These are phyloP conservation scores for Starmerella bombicola DNA, from an alignment of 805 yeast genomes.

Conservation along the genomic window DNA sequence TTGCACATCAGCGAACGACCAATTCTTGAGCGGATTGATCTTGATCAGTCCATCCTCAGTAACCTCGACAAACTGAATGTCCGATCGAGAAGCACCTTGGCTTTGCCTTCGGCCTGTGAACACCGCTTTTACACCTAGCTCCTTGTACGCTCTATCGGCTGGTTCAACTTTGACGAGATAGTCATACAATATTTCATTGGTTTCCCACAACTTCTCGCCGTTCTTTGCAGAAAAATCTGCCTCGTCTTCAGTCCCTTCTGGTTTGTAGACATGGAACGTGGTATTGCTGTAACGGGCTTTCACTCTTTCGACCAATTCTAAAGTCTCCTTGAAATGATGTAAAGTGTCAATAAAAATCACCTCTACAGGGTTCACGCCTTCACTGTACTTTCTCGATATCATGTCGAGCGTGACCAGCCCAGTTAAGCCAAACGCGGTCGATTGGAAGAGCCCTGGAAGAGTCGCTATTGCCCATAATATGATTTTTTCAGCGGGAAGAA, in stretches of 20 bases:
- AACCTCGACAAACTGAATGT: constrained; percentile 61
- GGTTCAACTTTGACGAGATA: constrained; percentile 88
- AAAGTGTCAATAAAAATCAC: constrained; percentile 80
- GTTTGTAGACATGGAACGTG: constrained; percentile 53
- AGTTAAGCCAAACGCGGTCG: constrained; percentile 90
- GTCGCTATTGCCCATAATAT: constrained; percentile 74
- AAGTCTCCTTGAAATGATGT: constrained; percentile 90
- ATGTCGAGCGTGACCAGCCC: constrained; percentile 83
- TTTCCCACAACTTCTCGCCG: constrained; percentile 76
- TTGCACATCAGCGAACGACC: constrained; percentile 67
- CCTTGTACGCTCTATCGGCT: constrained; percentile 66
- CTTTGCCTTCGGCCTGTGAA: constrained; percentile 83
- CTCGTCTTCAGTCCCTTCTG: constrained; percentile 44
- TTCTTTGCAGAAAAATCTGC: constrained; percentile 50
- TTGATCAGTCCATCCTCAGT: constrained; percentile 57
- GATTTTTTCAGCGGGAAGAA: constrained; percentile 54
- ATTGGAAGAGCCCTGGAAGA: constrained; percentile 71
- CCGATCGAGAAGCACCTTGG: constrained; percentile 75
- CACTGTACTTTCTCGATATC: constrained; percentile 40
- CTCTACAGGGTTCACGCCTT: constrained; percentile 41
- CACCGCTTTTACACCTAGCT: constrained; percentile 65
- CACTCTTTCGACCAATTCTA: constrained; percentile 53
- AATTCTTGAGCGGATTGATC: constrained; percentile 76
- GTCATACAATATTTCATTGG: constrained; percentile 69
- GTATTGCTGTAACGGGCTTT: constrained; percentile 42